A percentile compares a stretch with the other conserved stretches of the same genome.
phyloP scores from a whole-genome alignment of 1,139 yeast genomes.

The Pichia sp. region DNA sequence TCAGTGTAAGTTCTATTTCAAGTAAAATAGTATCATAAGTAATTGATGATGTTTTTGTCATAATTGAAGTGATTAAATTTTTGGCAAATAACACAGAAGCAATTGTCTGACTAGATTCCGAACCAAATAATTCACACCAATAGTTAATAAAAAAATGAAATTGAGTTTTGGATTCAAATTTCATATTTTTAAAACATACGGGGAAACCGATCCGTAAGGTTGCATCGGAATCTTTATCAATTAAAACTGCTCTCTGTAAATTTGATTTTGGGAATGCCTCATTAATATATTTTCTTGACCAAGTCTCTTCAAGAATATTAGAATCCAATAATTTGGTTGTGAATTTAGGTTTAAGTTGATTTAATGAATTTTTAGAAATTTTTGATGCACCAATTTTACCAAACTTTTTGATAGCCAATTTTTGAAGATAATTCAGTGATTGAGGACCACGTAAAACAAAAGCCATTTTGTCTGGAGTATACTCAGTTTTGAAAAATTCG shows the following conservation, averaged over 20 bases:
- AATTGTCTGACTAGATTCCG: slow-evolving; percentile 46
- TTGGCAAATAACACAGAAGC: slow-evolving; percentile 30
- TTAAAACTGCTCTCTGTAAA: slow-evolving; percentile 16
- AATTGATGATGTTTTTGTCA: slow-evolving; percentile 37
- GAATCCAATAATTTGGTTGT: neutral
- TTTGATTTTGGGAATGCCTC: slow-evolving; percentile 9
- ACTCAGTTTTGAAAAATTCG: slow-evolving; percentile 32
- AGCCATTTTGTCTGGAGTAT: slow-evolving; percentile 39
- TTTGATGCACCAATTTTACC: slow-evolving; percentile 12
- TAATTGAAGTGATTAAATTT: slow-evolving; percentile 32
- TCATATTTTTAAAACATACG: neutral
- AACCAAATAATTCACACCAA: slow-evolving; percentile 59
- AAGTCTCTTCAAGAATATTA: slow-evolving; percentile 12
- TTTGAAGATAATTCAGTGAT: slow-evolving; percentile 50
- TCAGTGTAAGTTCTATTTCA: slow-evolving; percentile 42
- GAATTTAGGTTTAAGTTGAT: neutral
- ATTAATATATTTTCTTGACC: slow-evolving; percentile 17
- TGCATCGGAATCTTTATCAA: slow-evolving; percentile 16
- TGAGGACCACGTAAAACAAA: slow-evolving; percentile 60
- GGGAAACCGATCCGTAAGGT: slow-evolving; percentile 24
- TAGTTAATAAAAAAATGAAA: slow-evolving; percentile 30
- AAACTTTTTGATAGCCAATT: slow-evolving; percentile 41
- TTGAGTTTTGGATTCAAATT: slow-evolving; percentile 8
- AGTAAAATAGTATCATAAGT: slow-evolving; percentile 27
- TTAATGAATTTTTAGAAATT: neutral